These are phyloP conservation scores for Pseudogymnoascus sp. DNA, from an alignment of 2,329 filamentous ascomycete species.

Conservation along the genomic window DNA sequence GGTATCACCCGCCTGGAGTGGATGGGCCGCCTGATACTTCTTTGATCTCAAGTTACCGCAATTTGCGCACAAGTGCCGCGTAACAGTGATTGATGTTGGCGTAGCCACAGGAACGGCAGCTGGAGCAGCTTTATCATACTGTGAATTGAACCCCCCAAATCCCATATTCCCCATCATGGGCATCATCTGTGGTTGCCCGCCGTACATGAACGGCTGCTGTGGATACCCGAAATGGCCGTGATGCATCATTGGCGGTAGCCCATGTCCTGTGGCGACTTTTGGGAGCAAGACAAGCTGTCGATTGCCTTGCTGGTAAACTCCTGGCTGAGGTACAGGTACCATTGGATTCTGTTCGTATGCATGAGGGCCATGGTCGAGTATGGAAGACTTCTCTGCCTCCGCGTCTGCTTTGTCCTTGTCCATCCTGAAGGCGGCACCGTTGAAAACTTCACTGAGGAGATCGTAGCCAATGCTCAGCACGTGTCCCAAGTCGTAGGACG, in stretches of 20 bases:
- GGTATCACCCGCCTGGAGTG: not conserved
- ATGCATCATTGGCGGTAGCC: not conserved
- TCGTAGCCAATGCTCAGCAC: not conserved
- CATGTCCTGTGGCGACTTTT: not conserved
- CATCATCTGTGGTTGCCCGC: not conserved
- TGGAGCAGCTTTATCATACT: not conserved
- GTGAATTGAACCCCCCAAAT: conserved; percentile 7
- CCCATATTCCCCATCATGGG: not conserved
- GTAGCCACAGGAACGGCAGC: not conserved
- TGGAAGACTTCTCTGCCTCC: not conserved
- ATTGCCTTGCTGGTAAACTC: conserved; percentile 1
- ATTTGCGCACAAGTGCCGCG: conserved; percentile 4
- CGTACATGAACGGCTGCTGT: conserved; percentile 1
- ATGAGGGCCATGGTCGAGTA: not conserved
- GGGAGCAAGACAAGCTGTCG: conserved; percentile 8
- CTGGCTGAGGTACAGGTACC: not conserved
- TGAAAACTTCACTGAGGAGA: not conserved
- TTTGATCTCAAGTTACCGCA: conserved; percentile 5
- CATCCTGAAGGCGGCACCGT: not conserved
- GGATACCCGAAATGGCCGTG: not conserved
- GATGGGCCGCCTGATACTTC: conserved; percentile 1
- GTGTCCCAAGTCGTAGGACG: not conserved
- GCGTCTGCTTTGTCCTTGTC: not conserved
- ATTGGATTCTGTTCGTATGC: not conserved
- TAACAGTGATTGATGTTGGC: conserved; percentile 1